These are phyloP conservation scores for Backusella liffmaniae DNA, from an alignment of 192 early-diverging fungal species.

Conservation along the genomic window DNA sequence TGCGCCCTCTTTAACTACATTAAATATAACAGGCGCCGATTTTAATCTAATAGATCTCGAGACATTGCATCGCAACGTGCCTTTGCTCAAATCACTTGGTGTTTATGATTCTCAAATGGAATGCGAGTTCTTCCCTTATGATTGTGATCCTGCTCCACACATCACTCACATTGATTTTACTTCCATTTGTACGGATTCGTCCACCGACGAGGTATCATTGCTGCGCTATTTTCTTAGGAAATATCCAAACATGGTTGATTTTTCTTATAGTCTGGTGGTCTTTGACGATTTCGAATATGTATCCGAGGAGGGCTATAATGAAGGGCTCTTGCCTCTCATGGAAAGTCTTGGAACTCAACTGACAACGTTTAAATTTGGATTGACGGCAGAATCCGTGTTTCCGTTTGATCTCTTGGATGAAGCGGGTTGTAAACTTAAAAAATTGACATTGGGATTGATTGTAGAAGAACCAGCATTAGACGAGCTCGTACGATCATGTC, in stretches of 20 bases:
- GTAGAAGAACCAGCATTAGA: not conserved
- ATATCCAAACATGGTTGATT: not conserved
- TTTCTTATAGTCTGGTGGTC: not conserved
- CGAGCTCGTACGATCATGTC: not conserved
- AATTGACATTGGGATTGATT: not conserved
- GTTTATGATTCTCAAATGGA: not conserved
- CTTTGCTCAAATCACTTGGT: not conserved
- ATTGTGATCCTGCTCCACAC: not conserved
- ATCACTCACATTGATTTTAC: not conserved
- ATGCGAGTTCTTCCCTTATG: not conserved
- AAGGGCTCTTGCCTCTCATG: not conserved
- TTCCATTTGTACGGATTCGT: not conserved
- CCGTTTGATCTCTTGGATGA: not conserved
- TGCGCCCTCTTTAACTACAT: not conserved
- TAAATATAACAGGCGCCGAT: not conserved
- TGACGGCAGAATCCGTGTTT: not conserved
- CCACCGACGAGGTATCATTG: not conserved
- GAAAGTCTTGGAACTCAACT: not conserved
- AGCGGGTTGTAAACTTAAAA: not conserved
- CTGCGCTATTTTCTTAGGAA: not conserved
- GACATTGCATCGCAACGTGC: not conserved
- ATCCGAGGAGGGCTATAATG: not conserved
- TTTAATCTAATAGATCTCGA: not conserved
- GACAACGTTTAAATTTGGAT: not conserved
- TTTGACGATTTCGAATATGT: not conserved